Evolutionary conservation across 106 monocot species (phyloP).

Genomic region (Dendrobium huoshanense): DNA sequence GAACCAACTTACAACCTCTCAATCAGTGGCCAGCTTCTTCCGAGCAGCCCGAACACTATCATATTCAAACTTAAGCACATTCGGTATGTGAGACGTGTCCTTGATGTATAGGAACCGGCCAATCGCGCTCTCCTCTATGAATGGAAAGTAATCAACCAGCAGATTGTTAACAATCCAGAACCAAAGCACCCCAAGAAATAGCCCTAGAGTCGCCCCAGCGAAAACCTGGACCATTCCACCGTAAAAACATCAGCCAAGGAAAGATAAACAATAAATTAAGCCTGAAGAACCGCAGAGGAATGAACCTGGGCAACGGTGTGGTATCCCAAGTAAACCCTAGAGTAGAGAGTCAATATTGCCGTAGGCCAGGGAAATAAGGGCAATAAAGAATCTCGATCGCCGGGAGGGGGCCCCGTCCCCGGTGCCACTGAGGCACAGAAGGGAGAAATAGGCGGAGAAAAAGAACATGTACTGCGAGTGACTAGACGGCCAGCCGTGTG

Average conservation of each 20-base stretch:
- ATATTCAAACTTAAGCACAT: constrained; percentile 95
- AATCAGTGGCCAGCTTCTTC: constrained; percentile 63
- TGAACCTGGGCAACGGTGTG: constrained; percentile 85
- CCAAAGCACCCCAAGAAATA: constrained; percentile 75
- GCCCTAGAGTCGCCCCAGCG: constrained; percentile 72
- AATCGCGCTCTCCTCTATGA: constrained; percentile 78
- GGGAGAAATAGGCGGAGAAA: constrained; percentile 75
- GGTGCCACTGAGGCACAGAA: constrained; percentile 29
- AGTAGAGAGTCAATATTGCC: constrained; percentile 81
- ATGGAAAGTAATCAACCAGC: constrained; percentile 65
- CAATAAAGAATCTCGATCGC: constrained; percentile 21
- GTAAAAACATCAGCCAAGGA: not conserved
- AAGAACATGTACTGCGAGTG: constrained; percentile 99
- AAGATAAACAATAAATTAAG: constrained; percentile 1
- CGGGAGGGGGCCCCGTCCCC: constrained; percentile 11
- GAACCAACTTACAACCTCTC: constrained; percentile 24
- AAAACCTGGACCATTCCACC: constrained; percentile 46
- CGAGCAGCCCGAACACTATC: constrained; percentile 85
- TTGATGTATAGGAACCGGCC: constrained; percentile 79
- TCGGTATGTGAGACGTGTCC: constrained; percentile 76
- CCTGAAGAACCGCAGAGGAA: not conserved
- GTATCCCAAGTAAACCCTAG: constrained; percentile 96
- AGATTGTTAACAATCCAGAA: constrained; percentile 76
- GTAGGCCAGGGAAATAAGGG: constrained; percentile 59
- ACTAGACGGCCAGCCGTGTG: constrained; percentile 96